Evolutionary conservation across 169 alveolate species (phyloP).

Genomic region (Plasmodium falciparum): DNA sequence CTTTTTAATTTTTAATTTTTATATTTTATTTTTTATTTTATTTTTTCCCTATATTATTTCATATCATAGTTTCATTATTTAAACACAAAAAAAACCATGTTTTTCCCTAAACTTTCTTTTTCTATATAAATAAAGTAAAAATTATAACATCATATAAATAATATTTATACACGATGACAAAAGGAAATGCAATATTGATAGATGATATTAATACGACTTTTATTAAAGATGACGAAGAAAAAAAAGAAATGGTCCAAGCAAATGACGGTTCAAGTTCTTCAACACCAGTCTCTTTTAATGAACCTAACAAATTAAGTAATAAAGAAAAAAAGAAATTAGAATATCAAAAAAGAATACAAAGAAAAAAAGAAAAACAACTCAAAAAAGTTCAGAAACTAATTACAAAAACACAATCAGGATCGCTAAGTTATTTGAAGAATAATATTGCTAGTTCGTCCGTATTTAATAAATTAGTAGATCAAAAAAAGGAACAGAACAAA

Average conservation of each 20-base stretch:
- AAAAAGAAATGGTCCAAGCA: not conserved
- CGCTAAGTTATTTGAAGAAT: slow-evolving; percentile 33
- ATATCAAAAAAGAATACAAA: slow-evolving; percentile 58
- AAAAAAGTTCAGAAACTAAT: slow-evolving; percentile 65
- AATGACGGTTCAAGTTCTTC: not conserved
- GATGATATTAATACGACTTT: too few species aligned
- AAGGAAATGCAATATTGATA: slow-evolving; percentile 4
- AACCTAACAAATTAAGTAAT: slow-evolving; percentile 30
- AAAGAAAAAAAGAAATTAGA: slow-evolving; percentile 55
- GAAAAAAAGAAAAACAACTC: slow-evolving; percentile 63
- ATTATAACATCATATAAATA: not conserved
- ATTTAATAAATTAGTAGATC: slow-evolving; percentile 2
- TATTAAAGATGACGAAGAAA: not conserved
- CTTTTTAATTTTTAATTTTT: too few species aligned
- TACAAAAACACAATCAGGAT: slow-evolving; percentile 31
- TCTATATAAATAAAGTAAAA: too few species aligned
- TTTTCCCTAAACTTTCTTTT: too few species aligned
- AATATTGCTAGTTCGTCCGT: not conserved
- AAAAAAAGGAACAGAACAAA: not conserved
- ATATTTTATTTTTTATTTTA: too few species aligned
- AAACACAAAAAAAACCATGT: too few species aligned
- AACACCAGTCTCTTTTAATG: not conserved
- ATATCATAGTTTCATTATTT: too few species aligned
- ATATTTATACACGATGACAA: not conserved
- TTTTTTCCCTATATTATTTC: too few species aligned